These are phyloP conservation scores for Stentor coeruleus DNA, from an alignment of 73 alveolate species.

Conservation along the genomic window DNA sequence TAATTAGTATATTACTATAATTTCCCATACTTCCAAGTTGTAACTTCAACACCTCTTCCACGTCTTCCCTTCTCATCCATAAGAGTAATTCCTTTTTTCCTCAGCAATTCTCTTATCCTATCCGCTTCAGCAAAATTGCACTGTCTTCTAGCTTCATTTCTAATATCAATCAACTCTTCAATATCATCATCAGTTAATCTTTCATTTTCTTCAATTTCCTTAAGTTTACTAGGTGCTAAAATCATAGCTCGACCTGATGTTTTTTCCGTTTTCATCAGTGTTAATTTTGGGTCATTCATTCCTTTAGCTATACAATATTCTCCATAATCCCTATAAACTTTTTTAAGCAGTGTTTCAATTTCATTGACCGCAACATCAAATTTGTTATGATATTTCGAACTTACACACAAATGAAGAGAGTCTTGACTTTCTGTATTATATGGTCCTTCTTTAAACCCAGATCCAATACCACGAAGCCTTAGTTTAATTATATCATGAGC, in stretches of 20 bases:
- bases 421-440: conserved; percentile 89
- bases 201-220: neutral
- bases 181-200: neutral
- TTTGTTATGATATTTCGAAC: conserved; percentile 74
- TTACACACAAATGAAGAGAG: conserved; percentile 93
- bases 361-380: conserved; percentile 34
- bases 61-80: conserved; percentile 38
- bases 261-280: conserved; percentile 74
- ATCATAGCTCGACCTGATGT: conserved; percentile 49
- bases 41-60: conserved; percentile 32
- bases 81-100: conserved; percentile 28
- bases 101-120: conserved; percentile 34
- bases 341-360: conserved; percentile 26
- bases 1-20: too few relatives aligned
- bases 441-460: conserved; percentile 99
- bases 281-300: conserved; percentile 48
- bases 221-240: neutral
- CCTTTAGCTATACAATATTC: conserved; percentile 71
- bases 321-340: conserved; percentile 82
- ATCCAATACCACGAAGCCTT: conserved; percentile 96
- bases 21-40: conserved; percentile 33
- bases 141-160: conserved; percentile 37
- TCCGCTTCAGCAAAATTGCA: conserved; percentile 37
- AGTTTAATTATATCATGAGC: conserved; percentile 76
- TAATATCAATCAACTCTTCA: conserved; percentile 9